These are phyloP conservation scores for Bonnemaisonia californica DNA, from an alignment of 31 red algal genomes.

Conservation along the genomic window DNA sequence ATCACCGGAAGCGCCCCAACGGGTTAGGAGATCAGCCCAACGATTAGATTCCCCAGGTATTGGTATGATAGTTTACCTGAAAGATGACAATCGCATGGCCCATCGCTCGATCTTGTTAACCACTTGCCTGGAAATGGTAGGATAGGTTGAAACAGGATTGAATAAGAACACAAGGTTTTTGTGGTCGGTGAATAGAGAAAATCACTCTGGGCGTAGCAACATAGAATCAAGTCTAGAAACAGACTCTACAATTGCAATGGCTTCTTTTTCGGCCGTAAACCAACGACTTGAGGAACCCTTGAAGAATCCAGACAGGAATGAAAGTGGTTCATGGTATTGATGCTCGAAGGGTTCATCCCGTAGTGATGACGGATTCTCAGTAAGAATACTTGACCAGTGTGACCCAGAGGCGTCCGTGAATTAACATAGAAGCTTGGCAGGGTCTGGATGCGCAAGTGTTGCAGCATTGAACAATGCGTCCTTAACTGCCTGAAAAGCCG, in stretches of 20 bases:
- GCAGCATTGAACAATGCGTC: too few relatives aligned
- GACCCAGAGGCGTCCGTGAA: too few relatives aligned
- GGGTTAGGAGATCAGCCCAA: slow-evolving; percentile 23
- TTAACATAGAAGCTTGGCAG: too few relatives aligned
- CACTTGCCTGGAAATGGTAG: background rate
- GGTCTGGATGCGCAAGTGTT: too few relatives aligned
- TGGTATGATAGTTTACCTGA: background rate
- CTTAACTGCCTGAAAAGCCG: too few relatives aligned
- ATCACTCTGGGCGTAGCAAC: background rate
- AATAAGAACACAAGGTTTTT: slow-evolving; percentile 21
- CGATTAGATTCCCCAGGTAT: slow-evolving; percentile 20
- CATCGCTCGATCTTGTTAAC: background rate
- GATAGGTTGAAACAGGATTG: background rate
- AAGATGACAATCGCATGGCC: background rate
- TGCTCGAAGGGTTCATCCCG: too few relatives aligned
- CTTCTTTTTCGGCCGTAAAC: slow-evolving; percentile 38
- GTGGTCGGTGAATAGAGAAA: slow-evolving; percentile 20
- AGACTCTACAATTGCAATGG: too few relatives aligned
- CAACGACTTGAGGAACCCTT: too few relatives aligned
- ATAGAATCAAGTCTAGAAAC: slow-evolving; percentile 5
- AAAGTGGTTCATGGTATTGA: too few relatives aligned
- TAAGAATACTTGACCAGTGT: too few relatives aligned
- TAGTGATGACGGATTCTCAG: too few relatives aligned
- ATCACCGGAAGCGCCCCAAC: slow-evolving; percentile 10
- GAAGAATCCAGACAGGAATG: too few relatives aligned